A percentile compares a stretch with the other conserved stretches of the same genome.
phyloP scores from a whole-genome alignment of 164 flowering plant genomes.

The Piper betle region DNA sequence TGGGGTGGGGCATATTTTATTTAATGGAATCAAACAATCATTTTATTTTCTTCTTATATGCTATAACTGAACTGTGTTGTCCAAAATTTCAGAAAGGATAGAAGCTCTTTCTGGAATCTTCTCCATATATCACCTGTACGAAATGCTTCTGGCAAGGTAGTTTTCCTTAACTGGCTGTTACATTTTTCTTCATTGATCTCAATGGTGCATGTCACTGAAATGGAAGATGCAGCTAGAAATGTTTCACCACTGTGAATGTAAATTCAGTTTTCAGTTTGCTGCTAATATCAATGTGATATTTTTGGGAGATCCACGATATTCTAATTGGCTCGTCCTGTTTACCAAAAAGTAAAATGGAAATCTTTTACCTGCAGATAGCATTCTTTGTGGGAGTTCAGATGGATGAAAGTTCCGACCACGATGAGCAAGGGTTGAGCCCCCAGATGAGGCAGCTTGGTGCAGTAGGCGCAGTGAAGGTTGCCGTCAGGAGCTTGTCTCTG shows the following conservation, averaged over 20 bases:
- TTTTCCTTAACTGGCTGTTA: not conserved
- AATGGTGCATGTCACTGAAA: no score
- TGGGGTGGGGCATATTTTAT: no score
- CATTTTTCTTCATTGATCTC: not conserved
- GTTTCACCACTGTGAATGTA: no score
- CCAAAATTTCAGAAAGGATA: constrained; percentile 55
- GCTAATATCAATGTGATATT: no score
- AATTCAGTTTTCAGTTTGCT: no score
- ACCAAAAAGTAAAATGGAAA: not conserved
- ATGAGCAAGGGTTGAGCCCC: constrained; percentile 37
- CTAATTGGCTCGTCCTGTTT: no score
- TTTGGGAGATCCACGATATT: no score
- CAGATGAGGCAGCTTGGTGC: constrained; percentile 55
- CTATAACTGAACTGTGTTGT: constrained; percentile 1
- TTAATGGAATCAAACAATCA: not conserved
- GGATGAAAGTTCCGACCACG: constrained; percentile 30
- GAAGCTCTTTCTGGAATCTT: constrained; percentile 71
- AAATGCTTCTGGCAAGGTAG: constrained; percentile 90
- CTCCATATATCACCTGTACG: constrained; percentile 87
- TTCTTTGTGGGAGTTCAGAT: constrained; percentile 67
- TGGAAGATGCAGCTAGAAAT: no score
- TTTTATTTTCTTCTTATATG: not conserved
- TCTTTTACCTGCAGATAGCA: constrained; percentile 50
- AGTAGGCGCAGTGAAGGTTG: constrained; percentile 80
- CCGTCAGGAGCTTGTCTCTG: constrained; percentile 50